Percentiles rank a stretch among this genome's conserved stretches.
phyloP scores from a whole-genome alignment of 164 flowering plant genomes.

The Houttuynia cordata region DNA sequence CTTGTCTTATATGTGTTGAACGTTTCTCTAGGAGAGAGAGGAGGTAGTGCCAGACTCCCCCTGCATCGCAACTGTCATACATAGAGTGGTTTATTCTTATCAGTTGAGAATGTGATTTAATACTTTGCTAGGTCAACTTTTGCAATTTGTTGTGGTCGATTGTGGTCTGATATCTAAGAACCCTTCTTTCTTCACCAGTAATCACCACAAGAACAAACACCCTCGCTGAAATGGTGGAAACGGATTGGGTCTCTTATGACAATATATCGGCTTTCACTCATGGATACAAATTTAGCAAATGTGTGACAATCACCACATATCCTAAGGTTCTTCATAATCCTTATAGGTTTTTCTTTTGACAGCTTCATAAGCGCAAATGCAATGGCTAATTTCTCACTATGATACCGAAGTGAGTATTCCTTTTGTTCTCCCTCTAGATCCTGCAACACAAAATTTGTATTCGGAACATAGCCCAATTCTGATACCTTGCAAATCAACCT shows the following conservation, averaged over 20 bases:
- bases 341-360: constrained; percentile 33
- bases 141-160: not conserved
- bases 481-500: constrained; percentile 33
- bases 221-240: constrained; percentile 70
- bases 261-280: constrained; percentile 31
- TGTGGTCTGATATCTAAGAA: not conserved
- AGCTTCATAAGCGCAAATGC: constrained; percentile 53
- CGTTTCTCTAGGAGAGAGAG: not conserved
- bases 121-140: not conserved
- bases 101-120: not conserved
- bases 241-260: constrained; percentile 68
- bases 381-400: constrained; percentile 84
- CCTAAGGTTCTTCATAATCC: constrained; percentile 73
- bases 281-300: constrained; percentile 53
- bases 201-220: constrained; percentile 72
- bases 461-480: constrained; percentile 58
- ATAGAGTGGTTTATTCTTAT: not conserved
- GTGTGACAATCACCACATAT: constrained; percentile 81
- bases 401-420: constrained; percentile 54
- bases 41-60: not conserved
- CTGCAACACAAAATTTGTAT: constrained; percentile 58
- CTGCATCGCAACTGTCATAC: not conserved
- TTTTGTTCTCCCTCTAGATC: constrained; percentile 78
- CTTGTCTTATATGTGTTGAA: not conserved
- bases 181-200: constrained; percentile 39